Base-by-base conservation (phyloP, 1,139 yeast species). In the Candida smagusa region DNA sequence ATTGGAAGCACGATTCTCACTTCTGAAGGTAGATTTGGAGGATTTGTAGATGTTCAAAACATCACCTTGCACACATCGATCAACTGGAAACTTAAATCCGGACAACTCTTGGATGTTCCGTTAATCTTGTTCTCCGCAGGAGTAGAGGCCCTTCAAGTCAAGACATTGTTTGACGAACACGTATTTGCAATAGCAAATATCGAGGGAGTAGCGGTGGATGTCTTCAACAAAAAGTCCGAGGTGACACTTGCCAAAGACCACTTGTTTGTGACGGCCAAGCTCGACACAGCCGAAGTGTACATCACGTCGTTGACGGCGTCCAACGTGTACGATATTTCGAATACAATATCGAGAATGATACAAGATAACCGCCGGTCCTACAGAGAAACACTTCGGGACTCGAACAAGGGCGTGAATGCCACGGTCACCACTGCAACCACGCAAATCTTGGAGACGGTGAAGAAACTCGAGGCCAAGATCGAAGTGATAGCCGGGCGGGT, bases 261-360 rank as follows among this genome's bases (percentile, higher is more conserved):
- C 39, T 63, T 90, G 13, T 75, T 75, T 42, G 85, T 81, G 1
- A 65, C 72, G 2, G 68, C 80, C 1, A 69, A 72, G 12, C 73
- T 85, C 46, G 79, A 71, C 3, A 68, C 78, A 0, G 69, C 83
- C 9, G 79, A 77, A 40, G 50, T 87, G 1, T 86, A 77, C 50
- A 68, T 84, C 40, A 89, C 97, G 0, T 87, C 96, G 0, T 70
- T 92, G 50, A 83, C 95, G 0, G 94, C 95, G 0, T 83, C 96
- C 0, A 88, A 84, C 51, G 65, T 87, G 24, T 68, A 82, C 46
- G 96, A 90, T 60, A 81, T 92, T 33, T 76, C 79, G 51, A 83
- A 82, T 41, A 80, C 94, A 0, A 64, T 87, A 19, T 62, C 76
- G 34, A 71, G 96, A 48, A 81, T 89, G 71, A 69, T 81, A 22